Percentiles rank a stretch among this genome's conserved stretches.
These are phyloP conservation scores for Didymella exigua DNA, from an alignment of 2,329 filamentous ascomycete genomes.

Conservation along the genomic window DNA sequence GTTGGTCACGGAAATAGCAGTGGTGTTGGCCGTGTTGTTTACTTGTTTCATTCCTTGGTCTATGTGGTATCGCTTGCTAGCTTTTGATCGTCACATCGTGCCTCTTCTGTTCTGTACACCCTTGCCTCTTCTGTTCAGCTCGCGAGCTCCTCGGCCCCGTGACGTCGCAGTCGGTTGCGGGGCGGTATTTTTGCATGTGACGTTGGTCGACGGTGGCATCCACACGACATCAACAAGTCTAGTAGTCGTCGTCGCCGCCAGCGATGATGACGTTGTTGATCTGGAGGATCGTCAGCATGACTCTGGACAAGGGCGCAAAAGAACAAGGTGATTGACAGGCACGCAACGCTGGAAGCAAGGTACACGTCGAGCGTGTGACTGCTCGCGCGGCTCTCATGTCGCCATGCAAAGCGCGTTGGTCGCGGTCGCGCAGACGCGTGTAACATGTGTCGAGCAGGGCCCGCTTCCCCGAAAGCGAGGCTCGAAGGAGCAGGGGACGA, in stretches of 20 bases:
- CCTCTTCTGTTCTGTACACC: neutral
- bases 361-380: conserved; percentile 1
- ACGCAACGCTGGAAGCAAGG: conserved; percentile 2
- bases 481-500: conserved; percentile 17
- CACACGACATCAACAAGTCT: conserved; percentile 36
- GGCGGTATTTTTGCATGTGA: neutral
- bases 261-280: conserved; percentile 94
- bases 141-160: neutral
- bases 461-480: conserved; percentile 28
- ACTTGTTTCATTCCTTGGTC: conserved; percentile 20
- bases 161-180: conserved; percentile 1
- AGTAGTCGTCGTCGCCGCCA: conserved; percentile 87
- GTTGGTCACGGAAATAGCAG: too few relatives aligned
- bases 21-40: neutral
- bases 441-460: conserved; percentile 23
- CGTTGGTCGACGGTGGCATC: neutral
- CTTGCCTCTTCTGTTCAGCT: conserved; percentile 3
- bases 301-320: conserved; percentile 7
- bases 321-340: neutral
- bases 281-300: conserved; percentile 40
- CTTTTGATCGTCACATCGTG: conserved; percentile 17
- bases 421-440: conserved; percentile 24
- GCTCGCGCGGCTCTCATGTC: conserved; percentile 9
- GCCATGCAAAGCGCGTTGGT: conserved; percentile 21
- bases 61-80: conserved; percentile 21